Base-by-base conservation (phyloP, 1,284 basidiomycete genomes). In the Sporisorium exsertum region DNA sequence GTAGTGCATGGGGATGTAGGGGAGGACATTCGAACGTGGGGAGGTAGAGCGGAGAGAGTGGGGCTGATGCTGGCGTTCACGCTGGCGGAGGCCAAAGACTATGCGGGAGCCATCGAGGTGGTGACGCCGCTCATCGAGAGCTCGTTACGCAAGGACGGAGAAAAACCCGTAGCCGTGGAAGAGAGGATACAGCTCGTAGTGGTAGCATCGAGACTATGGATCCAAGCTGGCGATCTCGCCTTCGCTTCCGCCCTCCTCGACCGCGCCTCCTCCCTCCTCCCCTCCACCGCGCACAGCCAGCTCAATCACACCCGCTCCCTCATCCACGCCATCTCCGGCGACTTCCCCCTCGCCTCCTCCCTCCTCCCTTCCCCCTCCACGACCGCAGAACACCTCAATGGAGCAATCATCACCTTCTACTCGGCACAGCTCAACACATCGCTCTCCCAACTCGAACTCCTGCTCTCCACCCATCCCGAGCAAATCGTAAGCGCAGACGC, bases 51-150 rank as follows among this genome's bases (percentile, higher is more conserved):
- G 12, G 35, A 46, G 15, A 40, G 60, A 13, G 13, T 78, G 10
- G 69, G 64, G 18, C 12, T 70, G 15, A 59, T 75, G 64, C 22
- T 69, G 13, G 66, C 64, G 2, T 63, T 58, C 10, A 49, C 69
- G 1, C 37, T 78, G 53, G 58, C 56, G 0, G 68, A 78, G n/a
- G 54, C 32, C 18, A 73, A 61, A 33, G 72, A 72, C 27, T 72
- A 29, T 15, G 22, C 26, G 18, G 69, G 63, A 8, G 69, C 75
- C 15, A 60, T 69, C 1, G 50, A 61, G 15, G 18, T 78, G 2
- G 22, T 78, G 2, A 5, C 22, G 0, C 76, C 72, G 16, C 37
- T 77, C 2, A 29, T 72, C 18, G 49, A 74, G 24, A 10, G 33
- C 12, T 22, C 46, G 2, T 16, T 61, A 0, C 15, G 16, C 37